phyloP scores from a whole-genome alignment of 371 early-diverging fungal species.

The Rhizomucor miehei region DNA sequence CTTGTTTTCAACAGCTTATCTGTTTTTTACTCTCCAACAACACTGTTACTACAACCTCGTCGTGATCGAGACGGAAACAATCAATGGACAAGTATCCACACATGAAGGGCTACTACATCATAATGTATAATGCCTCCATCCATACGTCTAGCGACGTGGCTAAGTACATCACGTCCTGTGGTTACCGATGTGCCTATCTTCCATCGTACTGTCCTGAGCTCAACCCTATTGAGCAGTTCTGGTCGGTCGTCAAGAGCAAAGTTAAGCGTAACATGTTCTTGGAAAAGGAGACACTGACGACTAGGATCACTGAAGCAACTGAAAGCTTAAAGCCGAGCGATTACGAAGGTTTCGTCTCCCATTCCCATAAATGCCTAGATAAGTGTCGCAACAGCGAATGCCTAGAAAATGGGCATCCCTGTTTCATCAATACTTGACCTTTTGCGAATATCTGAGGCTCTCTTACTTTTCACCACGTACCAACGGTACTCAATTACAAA shows the following conservation, averaged over 20 bases:
- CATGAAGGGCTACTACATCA: background rate
- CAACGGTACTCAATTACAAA: too few species aligned
- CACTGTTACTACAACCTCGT: too few species aligned
- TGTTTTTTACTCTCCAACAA: too few species aligned
- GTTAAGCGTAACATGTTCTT: constrained; percentile 5
- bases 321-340: constrained; percentile 6
- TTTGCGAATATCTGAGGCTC: too few species aligned
- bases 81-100: background rate
- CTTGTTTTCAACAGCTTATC: too few species aligned
- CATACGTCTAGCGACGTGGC: constrained; percentile 6
- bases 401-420: too few species aligned
- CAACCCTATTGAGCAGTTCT: constrained; percentile 10
- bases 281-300: constrained; percentile 5
- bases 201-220: constrained; percentile 7
- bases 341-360: constrained; percentile 2
- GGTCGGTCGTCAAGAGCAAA: constrained; percentile 8
- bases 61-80: too few species aligned
- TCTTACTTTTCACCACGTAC: too few species aligned
- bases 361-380: constrained; percentile 7
- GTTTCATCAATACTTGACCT: too few species aligned
- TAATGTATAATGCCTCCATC: constrained; percentile 4
- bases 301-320: constrained; percentile 2
- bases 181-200: constrained; percentile 5
- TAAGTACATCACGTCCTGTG: background rate
- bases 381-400: constrained; percentile 4